These are phyloP conservation scores for Tremellales sp. DNA, from an alignment of 1,284 basidiomycete species.

Conservation along the genomic window DNA sequence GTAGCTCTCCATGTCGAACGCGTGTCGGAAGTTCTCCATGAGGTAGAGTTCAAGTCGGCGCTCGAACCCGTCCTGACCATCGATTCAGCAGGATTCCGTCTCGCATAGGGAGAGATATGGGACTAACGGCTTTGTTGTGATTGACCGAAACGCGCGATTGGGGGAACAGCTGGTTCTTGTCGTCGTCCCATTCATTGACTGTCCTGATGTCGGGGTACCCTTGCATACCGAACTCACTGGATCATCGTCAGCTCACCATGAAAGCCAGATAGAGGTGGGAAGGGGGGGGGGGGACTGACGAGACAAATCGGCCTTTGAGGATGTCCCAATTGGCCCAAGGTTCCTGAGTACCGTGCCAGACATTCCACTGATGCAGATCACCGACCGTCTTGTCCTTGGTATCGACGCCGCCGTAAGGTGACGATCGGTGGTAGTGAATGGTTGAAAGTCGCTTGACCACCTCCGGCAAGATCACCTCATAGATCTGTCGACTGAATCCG, in stretches of 20 bases:
- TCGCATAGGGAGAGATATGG: neutral
- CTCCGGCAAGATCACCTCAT: constrained; percentile 72
- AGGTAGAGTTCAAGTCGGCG: constrained; percentile 83
- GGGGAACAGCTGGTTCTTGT: constrained; percentile 67
- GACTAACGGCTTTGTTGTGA: constrained; percentile 73
- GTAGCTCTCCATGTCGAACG: constrained; percentile 81
- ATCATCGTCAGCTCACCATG: neutral
- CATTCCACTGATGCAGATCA: constrained; percentile 87
- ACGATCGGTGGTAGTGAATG: constrained; percentile 74
- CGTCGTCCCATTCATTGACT: constrained; percentile 70
- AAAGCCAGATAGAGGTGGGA: neutral
- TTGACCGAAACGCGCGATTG: constrained; percentile 76
- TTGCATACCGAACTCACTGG: constrained; percentile 46
- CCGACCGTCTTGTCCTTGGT: constrained; percentile 72
- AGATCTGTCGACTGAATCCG: constrained; percentile 64
- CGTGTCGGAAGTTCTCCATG: constrained; percentile 75
- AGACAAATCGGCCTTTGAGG: constrained; percentile 77
- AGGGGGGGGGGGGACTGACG: constrained; percentile 55
- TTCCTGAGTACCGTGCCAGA: constrained; percentile 80
- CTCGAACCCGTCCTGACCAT: constrained; percentile 63
- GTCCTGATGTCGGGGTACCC: constrained; percentile 80
- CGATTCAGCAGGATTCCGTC: neutral
- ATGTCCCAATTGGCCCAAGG: constrained; percentile 87
- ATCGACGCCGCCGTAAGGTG: constrained; percentile 75
- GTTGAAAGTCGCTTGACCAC: constrained; percentile 63